These are phyloP conservation scores for Nakazawaea holstii DNA, from an alignment of 805 yeast genomes.

Conservation along the genomic window DNA sequence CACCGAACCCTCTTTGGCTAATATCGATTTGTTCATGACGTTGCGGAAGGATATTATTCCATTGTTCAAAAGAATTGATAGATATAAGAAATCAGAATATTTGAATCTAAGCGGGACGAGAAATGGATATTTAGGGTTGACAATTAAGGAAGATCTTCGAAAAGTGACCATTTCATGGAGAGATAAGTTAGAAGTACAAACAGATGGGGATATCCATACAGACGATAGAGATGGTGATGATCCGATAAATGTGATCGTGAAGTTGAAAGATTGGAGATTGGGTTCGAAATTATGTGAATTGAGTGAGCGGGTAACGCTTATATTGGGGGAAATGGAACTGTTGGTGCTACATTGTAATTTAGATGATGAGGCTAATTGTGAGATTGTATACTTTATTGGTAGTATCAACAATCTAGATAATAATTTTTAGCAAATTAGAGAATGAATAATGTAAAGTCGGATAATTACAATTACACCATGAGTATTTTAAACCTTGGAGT, in stretches of 20 bases:
- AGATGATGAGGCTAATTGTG: slow-evolving; percentile 60
- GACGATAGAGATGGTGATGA: slow-evolving; percentile 17
- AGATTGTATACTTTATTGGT: slow-evolving; percentile 56
- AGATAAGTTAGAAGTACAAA: slow-evolving; percentile 40
- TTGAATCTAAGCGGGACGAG: slow-evolving; percentile 46
- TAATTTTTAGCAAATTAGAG: not conserved
- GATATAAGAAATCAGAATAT: slow-evolving; percentile 50
- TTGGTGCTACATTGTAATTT: slow-evolving; percentile 63
- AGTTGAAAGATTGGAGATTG: slow-evolving; percentile 61
- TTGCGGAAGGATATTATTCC: slow-evolving; percentile 42
- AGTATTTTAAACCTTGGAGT: slow-evolving; percentile 27
- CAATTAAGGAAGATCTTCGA: slow-evolving; percentile 50
- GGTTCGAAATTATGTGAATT: slow-evolving; percentile 56
- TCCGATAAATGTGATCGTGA: slow-evolving; percentile 44
- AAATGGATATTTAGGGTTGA: slow-evolving; percentile 44
- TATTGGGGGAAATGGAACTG: slow-evolving; percentile 51
- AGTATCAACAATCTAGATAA: slow-evolving; percentile 21
- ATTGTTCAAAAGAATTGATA: slow-evolving; percentile 57
- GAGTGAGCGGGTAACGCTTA: slow-evolving; percentile 55
- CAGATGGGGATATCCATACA: slow-evolving; percentile 14
- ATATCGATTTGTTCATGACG: slow-evolving; percentile 52
- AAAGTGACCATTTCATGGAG: slow-evolving; percentile 58
- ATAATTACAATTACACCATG: slow-evolving; percentile 35
- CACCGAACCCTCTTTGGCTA: slow-evolving; percentile 58
- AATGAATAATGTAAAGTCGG: slow-evolving; percentile 23